Evolutionary conservation across 2,329 filamentous ascomycete genomes (phyloP).

Genomic region (Blumeriella jaapii): DNA sequence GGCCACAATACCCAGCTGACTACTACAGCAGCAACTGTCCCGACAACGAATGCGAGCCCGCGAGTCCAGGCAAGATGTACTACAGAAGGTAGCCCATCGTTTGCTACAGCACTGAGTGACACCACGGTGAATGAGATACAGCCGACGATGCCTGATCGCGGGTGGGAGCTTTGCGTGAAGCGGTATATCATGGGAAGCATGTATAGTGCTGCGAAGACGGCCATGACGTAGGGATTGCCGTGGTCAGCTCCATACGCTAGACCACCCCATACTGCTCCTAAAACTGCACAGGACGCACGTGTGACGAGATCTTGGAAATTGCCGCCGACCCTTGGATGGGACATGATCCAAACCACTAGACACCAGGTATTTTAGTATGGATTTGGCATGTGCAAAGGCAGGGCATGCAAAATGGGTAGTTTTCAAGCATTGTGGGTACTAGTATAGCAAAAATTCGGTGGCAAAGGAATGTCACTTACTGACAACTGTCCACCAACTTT

Average conservation of each 20-base stretch:
- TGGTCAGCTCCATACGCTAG: slow-evolving; percentile 38
- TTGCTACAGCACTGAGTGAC: slow-evolving; percentile 32
- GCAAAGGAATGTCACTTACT: too few species aligned
- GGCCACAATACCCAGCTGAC: slow-evolving; percentile 52
- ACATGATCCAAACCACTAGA: slow-evolving; percentile 5
- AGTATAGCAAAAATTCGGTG: too few species aligned
- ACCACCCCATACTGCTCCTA: slow-evolving; percentile 45
- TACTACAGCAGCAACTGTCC: slow-evolving; percentile 40
- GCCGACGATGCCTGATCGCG: slow-evolving; percentile 46
- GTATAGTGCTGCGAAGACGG: slow-evolving; percentile 41
- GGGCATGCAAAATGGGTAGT: too few species aligned
- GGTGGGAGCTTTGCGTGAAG: slow-evolving; percentile 42
- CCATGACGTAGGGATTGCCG: slow-evolving; percentile 44
- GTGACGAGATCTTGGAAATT: slow-evolving; percentile 46
- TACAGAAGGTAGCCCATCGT: slow-evolving; percentile 26
- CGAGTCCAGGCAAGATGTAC: slow-evolving; percentile 34
- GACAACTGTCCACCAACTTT: slow-evolving; percentile 47
- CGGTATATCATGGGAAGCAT: slow-evolving; percentile 50
- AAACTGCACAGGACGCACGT: slow-evolving; percentile 35
- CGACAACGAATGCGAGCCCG: slow-evolving; percentile 40
- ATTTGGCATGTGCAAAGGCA: background rate
- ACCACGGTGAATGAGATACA: slow-evolving; percentile 45
- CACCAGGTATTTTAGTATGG: background rate
- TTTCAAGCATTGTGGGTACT: too few species aligned
- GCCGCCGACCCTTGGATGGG: slow-evolving; percentile 36